Conservation (phyloP, 225 moss, liverwort and hornwort genomes). For the Pseudoscleropodium purum region DNA sequence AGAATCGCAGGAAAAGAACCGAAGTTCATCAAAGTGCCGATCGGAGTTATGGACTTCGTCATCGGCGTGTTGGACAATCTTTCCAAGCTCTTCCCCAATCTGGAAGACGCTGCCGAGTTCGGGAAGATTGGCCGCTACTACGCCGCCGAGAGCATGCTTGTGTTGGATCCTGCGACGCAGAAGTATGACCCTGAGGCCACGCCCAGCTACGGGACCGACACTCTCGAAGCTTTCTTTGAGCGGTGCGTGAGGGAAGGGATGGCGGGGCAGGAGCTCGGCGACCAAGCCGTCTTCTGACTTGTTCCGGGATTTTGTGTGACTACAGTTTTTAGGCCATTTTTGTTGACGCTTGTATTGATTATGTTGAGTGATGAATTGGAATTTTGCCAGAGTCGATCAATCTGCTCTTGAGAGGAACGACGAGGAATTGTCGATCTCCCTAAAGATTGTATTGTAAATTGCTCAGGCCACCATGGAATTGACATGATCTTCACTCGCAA, state of each 20-base stretch:
- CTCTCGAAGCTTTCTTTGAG: conserved; percentile 83
- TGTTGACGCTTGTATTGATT: not conserved
- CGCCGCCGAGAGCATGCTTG: conserved; percentile 94
- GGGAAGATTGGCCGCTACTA: conserved; percentile 97
- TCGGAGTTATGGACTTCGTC: conserved; percentile 95
- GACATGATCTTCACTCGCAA: conserved; percentile 6
- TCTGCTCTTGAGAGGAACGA: not conserved
- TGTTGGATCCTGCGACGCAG: conserved; percentile 64
- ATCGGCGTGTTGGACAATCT: conserved; percentile 73
- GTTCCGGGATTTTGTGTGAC: not conserved
- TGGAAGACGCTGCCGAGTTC: conserved; percentile 82
- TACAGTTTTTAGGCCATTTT: conserved; percentile 4
- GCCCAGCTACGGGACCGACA: conserved; percentile 82
- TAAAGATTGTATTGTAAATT: conserved; percentile 15
- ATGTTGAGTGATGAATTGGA: not conserved
- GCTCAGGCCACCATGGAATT: not conserved
- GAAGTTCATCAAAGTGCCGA: conserved; percentile 87
- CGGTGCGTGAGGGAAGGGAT: conserved; percentile 78
- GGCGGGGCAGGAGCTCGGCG: conserved; percentile 96
- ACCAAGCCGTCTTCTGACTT: conserved; percentile 82
- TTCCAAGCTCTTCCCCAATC: conserved; percentile 59
- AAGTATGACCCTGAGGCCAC: conserved; percentile 80
- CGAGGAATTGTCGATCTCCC: not conserved
- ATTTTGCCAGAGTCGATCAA: not conserved
- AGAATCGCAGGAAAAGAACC: conserved; percentile 67